A percentile compares a stretch with the other conserved stretches of the same genome.
Conservation (phyloP, 2,329 filamentous ascomycete genomes). For the Talaromyces sp. region DNA sequence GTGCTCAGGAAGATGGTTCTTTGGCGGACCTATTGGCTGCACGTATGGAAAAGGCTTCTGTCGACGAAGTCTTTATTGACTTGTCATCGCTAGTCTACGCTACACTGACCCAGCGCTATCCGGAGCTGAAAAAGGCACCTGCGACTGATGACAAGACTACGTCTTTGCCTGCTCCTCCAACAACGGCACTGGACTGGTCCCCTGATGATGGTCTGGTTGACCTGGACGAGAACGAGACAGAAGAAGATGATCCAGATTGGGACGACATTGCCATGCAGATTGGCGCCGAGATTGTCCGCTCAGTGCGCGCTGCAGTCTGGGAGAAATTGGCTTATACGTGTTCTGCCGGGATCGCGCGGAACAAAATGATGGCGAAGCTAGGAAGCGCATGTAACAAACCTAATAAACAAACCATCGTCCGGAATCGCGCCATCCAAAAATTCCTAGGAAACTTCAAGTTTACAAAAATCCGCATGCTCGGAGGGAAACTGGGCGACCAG, state of each 20-base stretch:
- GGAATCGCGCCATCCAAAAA: conserved; percentile 71
- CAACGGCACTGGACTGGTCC: conserved; percentile 73
- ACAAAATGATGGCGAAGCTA: conserved; percentile 94
- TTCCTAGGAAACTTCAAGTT: conserved; percentile 86
- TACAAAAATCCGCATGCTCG: conserved; percentile 90
- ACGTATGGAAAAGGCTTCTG: conserved; percentile 83
- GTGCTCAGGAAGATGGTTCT: conserved; percentile 7
- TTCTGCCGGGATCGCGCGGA: conserved; percentile 79
- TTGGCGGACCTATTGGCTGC: conserved; percentile 29
- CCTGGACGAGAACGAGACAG: conserved; percentile 64
- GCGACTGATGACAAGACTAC: conserved; percentile 50
- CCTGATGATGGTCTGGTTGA: conserved; percentile 72
- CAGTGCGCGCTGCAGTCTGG: conserved; percentile 64
- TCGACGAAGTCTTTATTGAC: conserved; percentile 95
- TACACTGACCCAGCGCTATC: conserved; percentile 68
- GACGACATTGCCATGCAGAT: conserved; percentile 85
- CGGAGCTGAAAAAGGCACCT: conserved; percentile 58
- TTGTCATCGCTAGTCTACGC: conserved; percentile 77
- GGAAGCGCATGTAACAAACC: conserved; percentile 90
- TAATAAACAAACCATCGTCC: conserved; percentile 88
- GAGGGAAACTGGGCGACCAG: conserved; percentile 88
- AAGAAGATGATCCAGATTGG: conserved; percentile 86
- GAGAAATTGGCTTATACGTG: conserved; percentile 79
- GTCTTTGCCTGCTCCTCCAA: conserved; percentile 66
- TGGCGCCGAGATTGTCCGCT: conserved; percentile 80